Base-by-base conservation (phyloP, 306 rosid species). In the Quercus glauca region DNA sequence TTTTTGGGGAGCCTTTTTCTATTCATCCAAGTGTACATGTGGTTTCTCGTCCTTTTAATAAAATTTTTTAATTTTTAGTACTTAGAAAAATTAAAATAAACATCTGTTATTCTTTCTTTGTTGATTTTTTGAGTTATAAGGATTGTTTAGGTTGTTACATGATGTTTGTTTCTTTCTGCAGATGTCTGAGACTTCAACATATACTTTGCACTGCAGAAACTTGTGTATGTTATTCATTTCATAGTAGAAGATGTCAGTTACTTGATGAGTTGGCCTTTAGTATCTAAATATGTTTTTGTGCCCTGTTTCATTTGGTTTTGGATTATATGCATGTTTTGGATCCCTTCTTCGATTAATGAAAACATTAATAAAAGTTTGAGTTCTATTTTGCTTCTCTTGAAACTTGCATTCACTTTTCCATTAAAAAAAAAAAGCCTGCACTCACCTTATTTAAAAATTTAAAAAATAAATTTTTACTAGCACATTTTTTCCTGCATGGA, bases 111-210 rank as follows among this genome's bases (percentile, higher is more conserved):
- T 49, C 17, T 3, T 49, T 49, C 53, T 49, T 49, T 13, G 17
- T 49, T 13, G 15, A 11, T 3, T 59, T 59, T 15, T 64, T 64
- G 21, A 64, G 41, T 64, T 29, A 31, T 64, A 29, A 11, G 12
- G n/a, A 64, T 64, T 41, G 21, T 64, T 64, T 64, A 6, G 77
- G 65, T 60, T 59, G 43, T 77, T 45, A 65, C 63, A 28, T 85
- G 60, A 77, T 67, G 56, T 18, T 51, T 63, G 73, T 90, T 73
- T 80, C 73, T 74, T 81, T 83, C 43, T 88, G 83, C 92, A 94
- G 97, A 80, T 73, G 83, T 80, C 79, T 94, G 83, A 89, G 83
- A 41, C 93, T 94, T 82, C 97, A 90, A 77, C 88, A 87, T 80
- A 79, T 90, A 80, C 76, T 94, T 55, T 91, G 91, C 69, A 76